Conservation (phyloP, 805 yeast genomes). For the Wickerhamiella lipophila region DNA sequence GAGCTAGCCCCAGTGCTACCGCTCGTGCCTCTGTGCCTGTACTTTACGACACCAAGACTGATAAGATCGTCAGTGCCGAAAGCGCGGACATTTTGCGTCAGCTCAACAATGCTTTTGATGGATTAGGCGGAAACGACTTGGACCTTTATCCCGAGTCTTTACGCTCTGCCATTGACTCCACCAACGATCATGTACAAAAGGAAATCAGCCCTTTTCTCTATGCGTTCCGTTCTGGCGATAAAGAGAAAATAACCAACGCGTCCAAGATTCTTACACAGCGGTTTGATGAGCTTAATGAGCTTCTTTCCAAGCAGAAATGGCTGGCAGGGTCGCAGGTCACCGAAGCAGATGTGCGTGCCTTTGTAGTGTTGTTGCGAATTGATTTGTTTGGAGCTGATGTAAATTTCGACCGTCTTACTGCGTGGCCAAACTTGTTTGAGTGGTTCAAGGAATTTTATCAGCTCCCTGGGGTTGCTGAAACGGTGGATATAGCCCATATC, state of each 20-base stretch:
- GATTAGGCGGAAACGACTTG: slow-evolving; percentile 31
- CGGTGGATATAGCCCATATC: slow-evolving; percentile 83
- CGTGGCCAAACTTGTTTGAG: slow-evolving; percentile 61
- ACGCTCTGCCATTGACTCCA: slow-evolving; percentile 49
- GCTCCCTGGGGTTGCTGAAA: slow-evolving; percentile 52
- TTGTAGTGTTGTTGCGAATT: slow-evolving; percentile 72
- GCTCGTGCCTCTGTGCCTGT: slow-evolving; percentile 91
- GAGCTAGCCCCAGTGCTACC: slow-evolving; percentile 58
- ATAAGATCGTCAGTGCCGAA: slow-evolving; percentile 82
- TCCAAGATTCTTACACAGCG: slow-evolving; percentile 50
- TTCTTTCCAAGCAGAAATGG: slow-evolving; percentile 28
- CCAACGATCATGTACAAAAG: slow-evolving; percentile 57
- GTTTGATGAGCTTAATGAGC: slow-evolving; percentile 32
- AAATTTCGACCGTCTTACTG: slow-evolving; percentile 62
- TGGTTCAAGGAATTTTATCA: slow-evolving; percentile 68
- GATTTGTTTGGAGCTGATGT: slow-evolving; percentile 79
- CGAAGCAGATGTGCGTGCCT: slow-evolving; percentile 79
- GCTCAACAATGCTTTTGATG: slow-evolving; percentile 55
- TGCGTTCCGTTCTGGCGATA: slow-evolving; percentile 74
- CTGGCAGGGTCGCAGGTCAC: slow-evolving; percentile 55
- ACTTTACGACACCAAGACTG: slow-evolving; percentile 70
- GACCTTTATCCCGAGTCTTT: slow-evolving; percentile 50
- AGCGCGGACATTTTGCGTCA: slow-evolving; percentile 78
- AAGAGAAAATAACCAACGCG: slow-evolving; percentile 60
- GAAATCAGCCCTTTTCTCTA: slow-evolving; percentile 51